Base-by-base conservation (phyloP, 129 eudicot species). In the Silybum marianum region DNA sequence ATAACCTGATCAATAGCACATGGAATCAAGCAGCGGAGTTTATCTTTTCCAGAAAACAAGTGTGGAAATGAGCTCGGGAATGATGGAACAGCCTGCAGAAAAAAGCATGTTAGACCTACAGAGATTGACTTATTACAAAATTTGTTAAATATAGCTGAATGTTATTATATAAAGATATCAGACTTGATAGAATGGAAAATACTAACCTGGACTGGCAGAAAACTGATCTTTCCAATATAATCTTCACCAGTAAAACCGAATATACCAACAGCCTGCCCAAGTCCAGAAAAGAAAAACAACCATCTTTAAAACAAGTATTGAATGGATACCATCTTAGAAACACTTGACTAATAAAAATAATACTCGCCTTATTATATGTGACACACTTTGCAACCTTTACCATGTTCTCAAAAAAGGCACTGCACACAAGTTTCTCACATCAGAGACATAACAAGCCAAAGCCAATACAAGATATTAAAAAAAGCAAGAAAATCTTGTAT, bases 41-140 rank as follows among this genome's bases (percentile, higher is more conserved):
- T 95, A 76, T 95, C 97, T 36, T 89, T 83, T 12, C 96, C 97
- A 62, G 92, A 62, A 89, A 95, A 95, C 69, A 95, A 81, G 84
- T 95, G 98, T 6, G 98, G 98, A 85, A 95, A 95, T 82, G 98
- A 92, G 81, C 97, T 92, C 21, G 98, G 97, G 69, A 95, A 95
- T 39, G 98, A 92, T 19, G 98, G 98, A 85, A 87, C 98, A 66
- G 97, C 98, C 98, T 95, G 91, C 76, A 38, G 54, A 75, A 14
- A 67, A 51, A 42, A 14, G 6, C 36, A 72, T 39, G 78, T 70
- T 82, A 81, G 42, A 66, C 68, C 46, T 51, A 22, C 25, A 21
- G 10, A 18, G 25, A 62, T 2, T 9, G 3, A 19, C 68, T 18
- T 62, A 10, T 62, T 62, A 30, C 13, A 51, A 16, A 42, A 42